A percentile compares a stretch with the other conserved stretches of the same genome.
phyloP scores from a whole-genome alignment of 768 basidiomycete genomes.

The Lactifluus echinatus region DNA sequence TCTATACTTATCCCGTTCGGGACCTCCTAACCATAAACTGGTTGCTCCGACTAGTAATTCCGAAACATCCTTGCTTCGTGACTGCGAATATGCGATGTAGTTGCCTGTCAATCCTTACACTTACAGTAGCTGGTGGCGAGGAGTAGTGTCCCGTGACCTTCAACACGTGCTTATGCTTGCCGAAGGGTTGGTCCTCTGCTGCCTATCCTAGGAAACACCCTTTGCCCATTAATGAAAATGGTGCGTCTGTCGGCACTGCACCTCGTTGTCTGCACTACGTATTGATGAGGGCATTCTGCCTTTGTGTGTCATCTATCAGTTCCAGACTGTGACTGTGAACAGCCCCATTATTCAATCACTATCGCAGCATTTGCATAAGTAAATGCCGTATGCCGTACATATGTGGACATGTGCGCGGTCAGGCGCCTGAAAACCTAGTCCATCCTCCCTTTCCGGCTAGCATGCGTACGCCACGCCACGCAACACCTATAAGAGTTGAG shows the following conservation, averaged over 20 bases:
- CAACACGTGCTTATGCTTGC: too few species aligned
- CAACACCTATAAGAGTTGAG: slow-evolving; percentile 3
- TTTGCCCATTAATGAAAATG: neutral
- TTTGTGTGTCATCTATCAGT: neutral
- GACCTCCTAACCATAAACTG: too few species aligned
- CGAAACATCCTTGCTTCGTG: too few species aligned
- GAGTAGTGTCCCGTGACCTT: too few species aligned
- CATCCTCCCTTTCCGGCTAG: neutral
- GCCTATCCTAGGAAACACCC: neutral
- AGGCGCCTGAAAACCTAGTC: slow-evolving; percentile 3
- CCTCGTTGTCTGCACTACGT: neutral
- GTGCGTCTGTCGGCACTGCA: neutral
- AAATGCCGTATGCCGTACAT: slow-evolving; percentile 5
- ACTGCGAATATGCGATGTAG: too few species aligned
- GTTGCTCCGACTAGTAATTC: too few species aligned
- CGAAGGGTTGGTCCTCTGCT: too few species aligned
- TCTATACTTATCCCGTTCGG: too few species aligned
- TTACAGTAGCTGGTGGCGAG: too few species aligned
- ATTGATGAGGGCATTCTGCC: neutral
- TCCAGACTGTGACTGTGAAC: neutral
- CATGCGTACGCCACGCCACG: slow-evolving; percentile 5
- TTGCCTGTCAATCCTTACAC: too few species aligned
- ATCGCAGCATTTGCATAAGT: neutral
- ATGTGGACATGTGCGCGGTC: neutral
- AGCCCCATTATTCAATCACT: neutral